Percentiles rank a stretch among this genome's conserved stretches.
phyloP scores from a whole-genome alignment of 441 rosid genomes.

The Pelargonium cotyledonis region DNA sequence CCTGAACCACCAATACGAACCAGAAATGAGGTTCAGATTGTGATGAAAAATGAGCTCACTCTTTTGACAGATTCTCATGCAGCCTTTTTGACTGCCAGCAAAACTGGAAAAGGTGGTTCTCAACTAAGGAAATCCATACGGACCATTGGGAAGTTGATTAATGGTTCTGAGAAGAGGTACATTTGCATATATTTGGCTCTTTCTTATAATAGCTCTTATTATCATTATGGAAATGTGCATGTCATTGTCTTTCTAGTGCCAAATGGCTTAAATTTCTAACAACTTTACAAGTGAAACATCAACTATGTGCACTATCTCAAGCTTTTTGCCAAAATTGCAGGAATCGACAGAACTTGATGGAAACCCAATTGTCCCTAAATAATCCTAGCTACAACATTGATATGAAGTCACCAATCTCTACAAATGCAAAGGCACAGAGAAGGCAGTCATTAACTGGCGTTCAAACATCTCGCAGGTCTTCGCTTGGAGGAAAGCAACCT shows the following conservation, averaged over 20 bases:
- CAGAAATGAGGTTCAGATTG: conserved; percentile 38
- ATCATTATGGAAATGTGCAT: background rate
- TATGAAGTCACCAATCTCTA: conserved; percentile 37
- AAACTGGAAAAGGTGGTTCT: conserved; percentile 51
- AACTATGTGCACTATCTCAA: background rate
- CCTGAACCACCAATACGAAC: conserved; percentile 42
- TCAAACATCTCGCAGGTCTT: conserved; percentile 54
- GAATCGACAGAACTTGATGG: conserved; percentile 34
- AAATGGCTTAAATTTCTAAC: background rate
- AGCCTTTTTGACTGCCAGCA: conserved; percentile 15
- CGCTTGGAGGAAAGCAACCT: conserved; percentile 61
- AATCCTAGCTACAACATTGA: conserved; percentile 27
- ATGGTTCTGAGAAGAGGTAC: conserved; percentile 82
- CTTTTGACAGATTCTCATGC: conserved; percentile 37
- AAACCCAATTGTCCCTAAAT: conserved; percentile 36
- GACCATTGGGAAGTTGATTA: conserved; percentile 76
- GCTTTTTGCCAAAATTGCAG: conserved; percentile 21
- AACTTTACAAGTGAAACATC: background rate
- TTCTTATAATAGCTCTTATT: background rate
- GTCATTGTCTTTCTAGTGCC: background rate
- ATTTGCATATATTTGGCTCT: background rate
- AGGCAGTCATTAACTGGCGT: conserved; percentile 76
- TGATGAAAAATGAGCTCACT: conserved; percentile 28
- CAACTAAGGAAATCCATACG: conserved; percentile 77
- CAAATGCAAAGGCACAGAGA: conserved; percentile 44